Conservation (phyloP, 2,329 filamentous ascomycete species). For the Fusarium sp. region DNA sequence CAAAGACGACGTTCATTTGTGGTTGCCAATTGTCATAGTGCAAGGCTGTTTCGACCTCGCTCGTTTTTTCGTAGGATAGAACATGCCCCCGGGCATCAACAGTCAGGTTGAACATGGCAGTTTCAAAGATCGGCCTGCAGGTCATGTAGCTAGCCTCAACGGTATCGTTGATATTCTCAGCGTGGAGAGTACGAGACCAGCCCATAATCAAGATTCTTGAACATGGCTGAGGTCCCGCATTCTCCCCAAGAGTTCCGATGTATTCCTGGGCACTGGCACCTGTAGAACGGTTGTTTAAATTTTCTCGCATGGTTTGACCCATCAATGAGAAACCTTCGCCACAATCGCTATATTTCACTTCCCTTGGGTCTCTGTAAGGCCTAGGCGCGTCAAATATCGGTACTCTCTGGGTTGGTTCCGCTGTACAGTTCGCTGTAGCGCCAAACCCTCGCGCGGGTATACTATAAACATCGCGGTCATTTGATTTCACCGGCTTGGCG, state of each 20-base stretch:
- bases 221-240: conserved; percentile 8
- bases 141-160: conserved; percentile 39
- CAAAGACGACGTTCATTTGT: conserved; percentile 32
- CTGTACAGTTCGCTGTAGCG: conserved; percentile 37
- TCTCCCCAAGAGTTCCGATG: not conserved
- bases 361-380: not conserved
- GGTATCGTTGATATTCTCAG: conserved; percentile 13
- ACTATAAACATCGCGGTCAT: not conserved
- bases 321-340: not conserved
- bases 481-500: fast-evolving
- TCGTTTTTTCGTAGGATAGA: conserved; percentile 22
- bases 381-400: not conserved
- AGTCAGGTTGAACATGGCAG: conserved; percentile 52
- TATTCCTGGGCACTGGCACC: conserved; percentile 19
- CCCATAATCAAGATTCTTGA: conserved; percentile 31
- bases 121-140: conserved; percentile 49
- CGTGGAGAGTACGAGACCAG: conserved; percentile 39
- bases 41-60: conserved; percentile 26
- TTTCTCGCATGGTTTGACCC: not conserved
- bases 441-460: conserved; percentile 46
- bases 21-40: conserved; percentile 26
- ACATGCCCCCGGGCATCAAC: conserved; percentile 48
- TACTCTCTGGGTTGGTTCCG: not conserved
- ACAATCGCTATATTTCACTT: not conserved
- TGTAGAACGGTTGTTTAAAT: not conserved